Evolutionary conservation across 1,139 yeast species (phyloP), one percentile per base, ranked within the genome.

Genomic region (Lodderomyces elongisporus): DNA sequence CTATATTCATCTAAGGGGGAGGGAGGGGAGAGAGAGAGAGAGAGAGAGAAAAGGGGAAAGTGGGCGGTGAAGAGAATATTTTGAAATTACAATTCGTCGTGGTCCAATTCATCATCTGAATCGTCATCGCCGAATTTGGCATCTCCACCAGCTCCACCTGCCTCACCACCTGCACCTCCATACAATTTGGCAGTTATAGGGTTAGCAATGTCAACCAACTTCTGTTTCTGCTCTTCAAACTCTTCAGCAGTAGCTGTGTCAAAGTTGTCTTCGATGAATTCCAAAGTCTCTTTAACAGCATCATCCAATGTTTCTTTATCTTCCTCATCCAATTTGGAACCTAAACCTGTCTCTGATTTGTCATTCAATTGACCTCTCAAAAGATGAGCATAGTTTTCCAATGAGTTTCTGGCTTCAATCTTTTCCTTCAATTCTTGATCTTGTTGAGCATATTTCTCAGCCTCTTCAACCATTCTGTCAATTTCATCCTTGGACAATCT

Each of bases 131-230:
- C 72, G 37, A 62, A 64, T 50, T 63, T 55, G 39, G 70, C 67
- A 28, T 32, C 29, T 21, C 37, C 39, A 38, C 62, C 77, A 34
- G 54, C 70, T 28, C 52, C 60, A 29, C 51, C 74, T 30, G 54
- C 67, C 30, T 57, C 71, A 36, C 63, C 76, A 33, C 58, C 74
- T 37, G 65, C 77, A 35, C 77, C 78, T 41, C 79, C 88, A 63
- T 89, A 91, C 47, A 91, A 69, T 70, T 91, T 91, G 49, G 93
- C 75, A 35, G 96, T 87, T 54, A 91, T 88, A 60, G 97, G 97
- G 64, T 79, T 81, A 33, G 96, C 95, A 54, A 83, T 69, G 49
- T 83, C 76, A 44, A 84, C 77, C 59, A 91, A 77, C 56, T 83
- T 77, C 60, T 88, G 94, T 66, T 79, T 85, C 67, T 88, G 94